Evolutionary conservation across 2,329 filamentous ascomycete species (phyloP).

Genomic region (Ceratocystis diversiconidia): DNA sequence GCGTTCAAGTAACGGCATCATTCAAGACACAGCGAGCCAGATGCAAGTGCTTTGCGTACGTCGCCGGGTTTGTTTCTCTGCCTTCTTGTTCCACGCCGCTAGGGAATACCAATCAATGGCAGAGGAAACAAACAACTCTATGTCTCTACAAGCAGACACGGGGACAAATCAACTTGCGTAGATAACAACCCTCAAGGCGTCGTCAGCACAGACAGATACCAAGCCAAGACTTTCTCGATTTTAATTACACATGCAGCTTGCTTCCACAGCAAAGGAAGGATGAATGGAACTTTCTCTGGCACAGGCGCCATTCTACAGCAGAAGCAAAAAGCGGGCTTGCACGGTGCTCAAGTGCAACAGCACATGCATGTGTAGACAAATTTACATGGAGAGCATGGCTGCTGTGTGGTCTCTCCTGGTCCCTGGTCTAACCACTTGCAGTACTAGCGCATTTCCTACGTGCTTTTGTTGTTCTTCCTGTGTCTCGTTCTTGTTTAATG

Average conservation of each 20-base stretch:
- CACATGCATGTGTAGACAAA: background rate
- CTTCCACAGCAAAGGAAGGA: background rate
- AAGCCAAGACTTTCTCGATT: background rate
- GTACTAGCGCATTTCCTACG: background rate
- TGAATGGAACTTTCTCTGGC: background rate
- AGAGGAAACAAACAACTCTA: no score
- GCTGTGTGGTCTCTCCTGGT: background rate
- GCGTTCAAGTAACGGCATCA: no score
- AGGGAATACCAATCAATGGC: no score
- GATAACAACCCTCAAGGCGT: no score
- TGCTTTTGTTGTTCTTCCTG: background rate
- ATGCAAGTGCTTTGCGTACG: no score
- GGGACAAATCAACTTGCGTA: no score
- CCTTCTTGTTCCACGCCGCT: no score
- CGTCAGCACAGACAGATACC: background rate
- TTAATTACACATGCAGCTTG: background rate
- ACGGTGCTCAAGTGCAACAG: background rate
- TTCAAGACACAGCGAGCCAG: no score
- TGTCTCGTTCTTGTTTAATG: background rate
- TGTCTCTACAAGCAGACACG: no score
- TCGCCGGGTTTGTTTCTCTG: no score
- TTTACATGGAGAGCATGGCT: background rate
- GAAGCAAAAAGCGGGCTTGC: background rate
- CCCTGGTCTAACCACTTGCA: slow-evolving; percentile 2
- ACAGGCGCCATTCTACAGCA: background rate